phyloP scores from a whole-genome alignment of 148 eudicot species.

The Selenicereus undatus region DNA sequence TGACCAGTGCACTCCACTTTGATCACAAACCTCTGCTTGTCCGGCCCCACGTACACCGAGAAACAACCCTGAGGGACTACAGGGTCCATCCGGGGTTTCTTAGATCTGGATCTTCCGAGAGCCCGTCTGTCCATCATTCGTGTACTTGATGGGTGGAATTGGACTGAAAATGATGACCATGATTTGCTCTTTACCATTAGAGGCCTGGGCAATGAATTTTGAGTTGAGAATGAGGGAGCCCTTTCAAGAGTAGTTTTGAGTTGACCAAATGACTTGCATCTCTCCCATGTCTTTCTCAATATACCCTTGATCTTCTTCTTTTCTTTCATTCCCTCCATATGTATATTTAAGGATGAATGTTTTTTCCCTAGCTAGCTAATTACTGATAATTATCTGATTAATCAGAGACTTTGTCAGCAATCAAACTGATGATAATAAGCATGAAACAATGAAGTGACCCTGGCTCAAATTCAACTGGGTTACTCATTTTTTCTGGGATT shows the following conservation, averaged over 20 bases:
- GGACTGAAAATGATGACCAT: constrained; percentile 23
- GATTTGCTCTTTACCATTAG: constrained; percentile 37
- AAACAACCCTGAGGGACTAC: constrained; percentile 60
- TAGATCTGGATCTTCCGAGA: not conserved
- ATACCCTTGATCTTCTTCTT: constrained; percentile 42
- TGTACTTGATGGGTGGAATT: not conserved
- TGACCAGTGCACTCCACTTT: constrained; percentile 50
- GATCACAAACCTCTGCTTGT: constrained; percentile 63
- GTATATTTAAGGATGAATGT: not conserved
- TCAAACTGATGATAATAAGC: not conserved
- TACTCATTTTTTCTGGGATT: not conserved
- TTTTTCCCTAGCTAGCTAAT: not conserved
- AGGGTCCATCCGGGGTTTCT: not conserved
- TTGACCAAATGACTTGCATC: constrained; percentile 47
- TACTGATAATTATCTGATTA: not conserved
- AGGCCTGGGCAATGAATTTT: not conserved
- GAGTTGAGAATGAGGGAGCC: not conserved
- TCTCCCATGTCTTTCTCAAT: constrained; percentile 55
- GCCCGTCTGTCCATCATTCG: not conserved
- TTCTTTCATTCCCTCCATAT: constrained; percentile 38
- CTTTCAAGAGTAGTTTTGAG: not conserved
- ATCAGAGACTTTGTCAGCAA: not conserved
- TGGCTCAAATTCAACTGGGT: not conserved
- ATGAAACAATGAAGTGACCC: not conserved
- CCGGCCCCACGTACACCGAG: constrained; percentile 70